These are phyloP conservation scores for Linnemannia hyalina DNA, from an alignment of 192 early-diverging fungal genomes.

Conservation along the genomic window DNA sequence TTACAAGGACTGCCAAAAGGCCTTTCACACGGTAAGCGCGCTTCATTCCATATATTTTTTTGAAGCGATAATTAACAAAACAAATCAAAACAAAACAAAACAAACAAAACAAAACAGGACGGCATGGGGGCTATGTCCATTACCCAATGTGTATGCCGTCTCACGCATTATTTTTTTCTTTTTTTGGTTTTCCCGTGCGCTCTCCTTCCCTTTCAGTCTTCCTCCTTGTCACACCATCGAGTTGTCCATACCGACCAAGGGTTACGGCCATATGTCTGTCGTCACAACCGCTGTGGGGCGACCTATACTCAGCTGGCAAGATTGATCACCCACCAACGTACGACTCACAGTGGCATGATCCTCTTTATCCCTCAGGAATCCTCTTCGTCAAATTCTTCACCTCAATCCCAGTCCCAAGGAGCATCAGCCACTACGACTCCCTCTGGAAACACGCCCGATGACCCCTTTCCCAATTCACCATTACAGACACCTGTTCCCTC, in stretches of 20 bases:
- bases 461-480: not conserved
- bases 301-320: constrained; percentile 54
- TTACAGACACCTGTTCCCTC: constrained; percentile 10
- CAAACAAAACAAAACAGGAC: not conserved
- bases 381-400: constrained; percentile 20
- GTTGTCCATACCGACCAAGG: constrained; percentile 53
- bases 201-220: constrained; percentile 26
- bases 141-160: not conserved
- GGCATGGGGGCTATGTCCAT: not conserved
- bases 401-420: constrained; percentile 7
- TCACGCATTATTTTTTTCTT: not conserved
- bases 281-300: constrained; percentile 54
- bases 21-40: constrained; percentile 48
- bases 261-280: constrained; percentile 49
- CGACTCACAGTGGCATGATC: constrained; percentile 53
- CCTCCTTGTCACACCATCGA: constrained; percentile 53
- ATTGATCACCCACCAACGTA: constrained; percentile 51
- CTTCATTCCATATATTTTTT: too few relatives aligned
- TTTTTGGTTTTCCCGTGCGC: not conserved
- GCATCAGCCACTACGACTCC: constrained; percentile 4
- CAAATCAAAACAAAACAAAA: not conserved
- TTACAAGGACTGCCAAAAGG: constrained; percentile 55
- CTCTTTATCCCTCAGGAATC: constrained; percentile 55
- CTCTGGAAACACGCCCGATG: not conserved
- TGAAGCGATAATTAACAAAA: not conserved